phyloP scores from a whole-genome alignment of 2,329 filamentous ascomycete genomes.

The Clonostachys rhizophaga region DNA sequence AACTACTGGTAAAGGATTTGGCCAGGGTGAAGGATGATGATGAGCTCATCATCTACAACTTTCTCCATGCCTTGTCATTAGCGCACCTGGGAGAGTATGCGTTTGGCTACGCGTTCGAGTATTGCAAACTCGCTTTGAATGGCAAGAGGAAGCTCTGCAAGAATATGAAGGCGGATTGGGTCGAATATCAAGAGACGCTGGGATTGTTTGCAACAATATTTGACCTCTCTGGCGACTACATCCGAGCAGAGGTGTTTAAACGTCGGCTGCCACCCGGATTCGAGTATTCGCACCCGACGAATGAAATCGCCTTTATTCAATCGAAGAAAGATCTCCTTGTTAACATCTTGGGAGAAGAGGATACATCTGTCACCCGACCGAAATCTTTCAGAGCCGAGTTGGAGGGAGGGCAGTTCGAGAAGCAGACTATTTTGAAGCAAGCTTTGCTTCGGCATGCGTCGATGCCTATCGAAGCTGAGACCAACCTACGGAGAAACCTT shows the following conservation, averaged over 20 bases:
- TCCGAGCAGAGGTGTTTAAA: constrained; percentile 12
- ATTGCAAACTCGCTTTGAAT: constrained; percentile 11
- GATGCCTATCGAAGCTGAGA: too few species aligned
- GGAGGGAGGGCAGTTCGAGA: too few species aligned
- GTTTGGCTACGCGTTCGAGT: constrained; percentile 12
- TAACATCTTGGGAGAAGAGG: too few species aligned
- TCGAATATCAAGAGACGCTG: constrained; percentile 11
- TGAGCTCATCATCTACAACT: constrained; percentile 8
- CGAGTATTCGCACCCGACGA: constrained; percentile 1
- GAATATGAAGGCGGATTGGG: constrained; percentile 1
- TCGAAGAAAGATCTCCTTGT: too few species aligned
- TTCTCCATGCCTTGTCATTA: constrained; percentile 13
- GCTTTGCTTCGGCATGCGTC: too few species aligned
- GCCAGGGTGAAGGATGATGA: constrained; percentile 5
- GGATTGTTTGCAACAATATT: constrained; percentile 14
- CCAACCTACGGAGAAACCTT: too few species aligned
- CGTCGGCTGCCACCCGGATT: constrained; percentile 5
- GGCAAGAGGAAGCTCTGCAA: constrained; percentile 13
- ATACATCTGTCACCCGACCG: too few species aligned
- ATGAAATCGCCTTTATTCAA: neutral
- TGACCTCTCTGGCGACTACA: constrained; percentile 12
- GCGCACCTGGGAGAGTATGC: constrained; percentile 10
- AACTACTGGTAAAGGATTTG: constrained; percentile 8
- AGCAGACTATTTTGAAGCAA: too few species aligned
- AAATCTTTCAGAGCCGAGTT: too few species aligned